Base-by-base conservation (phyloP, 495 filamentous ascomycete species). In the Penicillium mononematosum region DNA sequence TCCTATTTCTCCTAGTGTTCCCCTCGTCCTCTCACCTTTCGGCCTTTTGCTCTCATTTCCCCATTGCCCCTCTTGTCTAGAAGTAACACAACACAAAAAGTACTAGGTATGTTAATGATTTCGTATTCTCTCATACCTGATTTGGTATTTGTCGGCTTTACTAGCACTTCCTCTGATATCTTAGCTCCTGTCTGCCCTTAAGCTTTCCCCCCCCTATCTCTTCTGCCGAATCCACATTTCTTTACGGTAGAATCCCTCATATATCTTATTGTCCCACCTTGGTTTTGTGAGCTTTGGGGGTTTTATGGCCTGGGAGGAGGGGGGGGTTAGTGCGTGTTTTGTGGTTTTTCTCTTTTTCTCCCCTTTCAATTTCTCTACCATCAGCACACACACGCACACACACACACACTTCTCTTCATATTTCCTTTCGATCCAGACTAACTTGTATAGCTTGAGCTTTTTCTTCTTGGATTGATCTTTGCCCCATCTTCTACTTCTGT, bases 191-290 rank as follows among this genome's bases (percentile, higher is more conserved):
- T 39, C 7, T 17, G 36, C 4, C 36, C n/a, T 17, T 17, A 9
- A 39, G 36, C 6, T 39, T 17, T 16, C 36, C 36, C 36, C 36
- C 36, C 36, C 36, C 36, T 39, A 9, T 39, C 36, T 39, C 36
- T 39, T 7, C 6, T 38, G 14, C 34, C 34, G n/a, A 38, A 9
- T n/a, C 36, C 36, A 25, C 24, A 5, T 25, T 25, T 25, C 24
- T 25, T 5, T 25, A 25, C 24, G 24, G 24, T 25, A 49, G 20
- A 32, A 49, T 51, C 20, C 49, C 34, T 51, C 29, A 25, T 17
- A 51, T 51, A 56, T 60, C 50, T 36, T 52, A 44, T 56, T 51
- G 51, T 51, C 56, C 61, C 32, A 56, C 51, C 25, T 46, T 58
- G 1, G 47, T 60, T 47, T 25, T 48, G 24, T 48, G 27, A 17